Evolutionary conservation across 805 yeast species (phyloP).

Genomic region (Hanseniaspora nectarophila): DNA sequence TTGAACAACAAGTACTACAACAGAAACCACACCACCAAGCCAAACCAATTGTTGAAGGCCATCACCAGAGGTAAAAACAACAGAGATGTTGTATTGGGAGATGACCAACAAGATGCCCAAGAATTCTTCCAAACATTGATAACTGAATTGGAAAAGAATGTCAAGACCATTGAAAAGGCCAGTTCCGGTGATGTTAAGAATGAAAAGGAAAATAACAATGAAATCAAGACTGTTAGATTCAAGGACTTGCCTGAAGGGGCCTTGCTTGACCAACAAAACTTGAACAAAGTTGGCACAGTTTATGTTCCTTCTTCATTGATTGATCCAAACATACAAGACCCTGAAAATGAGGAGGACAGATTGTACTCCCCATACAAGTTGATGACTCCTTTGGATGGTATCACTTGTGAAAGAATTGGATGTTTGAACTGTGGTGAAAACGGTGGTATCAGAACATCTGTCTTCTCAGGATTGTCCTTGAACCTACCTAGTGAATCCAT

Average conservation of each 20-base stretch:
- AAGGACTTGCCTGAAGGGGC: conserved; percentile 30
- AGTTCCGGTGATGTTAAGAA: conserved; percentile 15
- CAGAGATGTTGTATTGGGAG: conserved; percentile 65
- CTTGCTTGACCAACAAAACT: conserved; percentile 31
- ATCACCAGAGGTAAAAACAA: conserved; percentile 65
- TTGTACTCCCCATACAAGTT: conserved; percentile 42
- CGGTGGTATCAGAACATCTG: conserved; percentile 80
- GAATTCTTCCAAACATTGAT: conserved; percentile 79
- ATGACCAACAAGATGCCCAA: conserved; percentile 93
- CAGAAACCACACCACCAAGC: conserved; percentile 46
- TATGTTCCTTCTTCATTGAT: conserved; percentile 63
- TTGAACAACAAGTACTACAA: conserved; percentile 46
- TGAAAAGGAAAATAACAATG: conserved; percentile 20
- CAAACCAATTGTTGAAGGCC: conserved; percentile 46
- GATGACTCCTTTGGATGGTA: conserved; percentile 85
- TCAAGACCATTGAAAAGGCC: conserved; percentile 20
- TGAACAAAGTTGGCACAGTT: conserved; percentile 53
- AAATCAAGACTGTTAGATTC: conserved; percentile 22
- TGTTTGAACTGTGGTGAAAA: conserved; percentile 85
- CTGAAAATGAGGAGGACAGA: conserved; percentile 31
- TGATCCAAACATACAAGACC: conserved; percentile 48
- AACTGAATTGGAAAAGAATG: conserved; percentile 46
- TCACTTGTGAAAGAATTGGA: conserved; percentile 78
- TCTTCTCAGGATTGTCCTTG: conserved; percentile 59
- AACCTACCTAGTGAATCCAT: conserved; percentile 46